A percentile compares a stretch with the other conserved stretches of the same genome.
Conservation (phyloP, 257 asterid genomes). For the Cruciata laevipes region DNA sequence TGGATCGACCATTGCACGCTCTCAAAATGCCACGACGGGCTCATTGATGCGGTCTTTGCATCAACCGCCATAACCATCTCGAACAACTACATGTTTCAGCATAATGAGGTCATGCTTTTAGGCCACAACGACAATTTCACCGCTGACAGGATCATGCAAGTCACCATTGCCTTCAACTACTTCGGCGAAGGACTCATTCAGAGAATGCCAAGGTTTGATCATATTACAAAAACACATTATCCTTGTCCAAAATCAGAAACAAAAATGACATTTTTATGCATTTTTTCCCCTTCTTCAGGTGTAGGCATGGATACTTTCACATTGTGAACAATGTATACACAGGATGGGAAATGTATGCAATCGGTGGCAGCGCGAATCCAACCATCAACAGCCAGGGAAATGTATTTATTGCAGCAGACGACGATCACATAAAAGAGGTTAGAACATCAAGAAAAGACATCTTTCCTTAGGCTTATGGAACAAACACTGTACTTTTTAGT, state of each 20-base stretch:
- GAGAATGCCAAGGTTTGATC: constrained; percentile 56
- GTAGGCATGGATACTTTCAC: constrained; percentile 71
- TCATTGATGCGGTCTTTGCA: constrained; percentile 48
- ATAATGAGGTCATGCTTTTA: constrained; percentile 70
- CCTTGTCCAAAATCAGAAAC: neutral
- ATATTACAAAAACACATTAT: neutral
- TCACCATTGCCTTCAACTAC: constrained; percentile 65
- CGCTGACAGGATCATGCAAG: constrained; percentile 55
- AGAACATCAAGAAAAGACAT: neutral
- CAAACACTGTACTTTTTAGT: no score
- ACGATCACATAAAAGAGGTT: constrained; percentile 32
- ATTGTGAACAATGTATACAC: constrained; percentile 67
- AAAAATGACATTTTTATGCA: neutral
- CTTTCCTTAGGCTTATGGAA: no score
- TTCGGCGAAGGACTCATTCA: constrained; percentile 64
- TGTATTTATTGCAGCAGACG: constrained; percentile 52
- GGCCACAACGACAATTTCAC: constrained; percentile 57
- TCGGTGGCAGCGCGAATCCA: constrained; percentile 78
- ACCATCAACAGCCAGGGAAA: constrained; percentile 78
- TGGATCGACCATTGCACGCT: constrained; percentile 77
- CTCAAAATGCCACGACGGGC: constrained; percentile 51
- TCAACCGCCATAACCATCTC: constrained; percentile 58
- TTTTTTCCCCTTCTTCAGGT: constrained; percentile 24
- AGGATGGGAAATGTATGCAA: constrained; percentile 75
- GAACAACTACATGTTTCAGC: constrained; percentile 58